A percentile compares a stretch with the other conserved stretches of the same genome.
Conservation (phyloP, 495 filamentous ascomycete species). For the Astrocystis sublimbata region DNA sequence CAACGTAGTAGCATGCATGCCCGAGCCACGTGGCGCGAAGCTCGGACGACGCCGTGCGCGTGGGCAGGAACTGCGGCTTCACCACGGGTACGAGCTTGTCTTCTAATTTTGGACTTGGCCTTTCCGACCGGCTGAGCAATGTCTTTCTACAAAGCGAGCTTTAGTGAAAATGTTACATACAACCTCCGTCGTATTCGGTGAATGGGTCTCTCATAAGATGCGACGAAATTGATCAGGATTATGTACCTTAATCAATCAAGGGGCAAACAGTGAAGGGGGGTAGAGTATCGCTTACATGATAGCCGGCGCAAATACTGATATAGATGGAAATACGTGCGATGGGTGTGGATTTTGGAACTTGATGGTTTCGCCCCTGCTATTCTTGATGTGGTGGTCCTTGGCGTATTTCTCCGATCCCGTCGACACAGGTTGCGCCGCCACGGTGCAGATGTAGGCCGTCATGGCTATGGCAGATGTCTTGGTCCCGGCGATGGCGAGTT, state of each 20-base stretch:
- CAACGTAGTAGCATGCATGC: slow-evolving; percentile 91
- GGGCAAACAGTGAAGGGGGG: neutral
- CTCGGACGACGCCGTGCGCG: slow-evolving; percentile 50
- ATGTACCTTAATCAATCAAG: neutral
- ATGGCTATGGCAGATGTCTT: slow-evolving; percentile 24
- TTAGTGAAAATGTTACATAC: neutral
- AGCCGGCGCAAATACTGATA: neutral
- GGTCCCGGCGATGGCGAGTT: slow-evolving; percentile 17
- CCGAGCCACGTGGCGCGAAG: slow-evolving; percentile 96
- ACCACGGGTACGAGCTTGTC: slow-evolving; percentile 67
- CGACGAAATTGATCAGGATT: too few relatives aligned
- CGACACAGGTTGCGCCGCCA: slow-evolving; percentile 24
- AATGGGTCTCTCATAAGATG: neutral
- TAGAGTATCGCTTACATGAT: slow-evolving; percentile 14
- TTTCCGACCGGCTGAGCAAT: neutral
- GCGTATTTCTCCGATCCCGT: slow-evolving; percentile 26
- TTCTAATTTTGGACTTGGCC: slow-evolving; percentile 55
- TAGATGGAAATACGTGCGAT: slow-evolving; percentile 26
- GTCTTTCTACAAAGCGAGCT: neutral
- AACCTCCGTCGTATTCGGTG: neutral
- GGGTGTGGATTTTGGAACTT: slow-evolving; percentile 40
- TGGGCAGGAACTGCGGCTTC: slow-evolving; percentile 68
- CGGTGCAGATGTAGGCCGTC: slow-evolving; percentile 28
- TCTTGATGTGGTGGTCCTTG: slow-evolving; percentile 37
- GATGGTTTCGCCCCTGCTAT: slow-evolving; percentile 33